Evolutionary conservation across 768 basidiomycete genomes (phyloP).

Genomic region (Lactarius sanguifluus): DNA sequence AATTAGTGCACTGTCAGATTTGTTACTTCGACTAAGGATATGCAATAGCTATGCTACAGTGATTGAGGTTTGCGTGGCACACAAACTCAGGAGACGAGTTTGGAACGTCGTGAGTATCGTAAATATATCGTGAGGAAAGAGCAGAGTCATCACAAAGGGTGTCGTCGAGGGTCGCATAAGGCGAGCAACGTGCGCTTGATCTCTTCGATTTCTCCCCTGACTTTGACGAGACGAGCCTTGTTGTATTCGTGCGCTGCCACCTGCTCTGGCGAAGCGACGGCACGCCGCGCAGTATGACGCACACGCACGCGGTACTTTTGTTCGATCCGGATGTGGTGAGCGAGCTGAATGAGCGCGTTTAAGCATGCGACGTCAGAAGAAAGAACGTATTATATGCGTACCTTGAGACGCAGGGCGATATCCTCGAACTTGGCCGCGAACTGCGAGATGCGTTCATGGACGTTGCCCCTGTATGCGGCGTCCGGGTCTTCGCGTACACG

Average conservation of each 20-base stretch:
- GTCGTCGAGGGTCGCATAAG: too few relatives aligned
- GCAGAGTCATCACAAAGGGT: background rate
- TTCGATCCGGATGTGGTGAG: conserved; percentile 19
- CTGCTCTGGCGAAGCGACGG: conserved; percentile 17
- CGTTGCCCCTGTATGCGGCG: conserved; percentile 18
- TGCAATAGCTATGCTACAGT: background rate
- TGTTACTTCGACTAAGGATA: background rate
- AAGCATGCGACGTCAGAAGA: background rate
- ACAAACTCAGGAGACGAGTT: background rate
- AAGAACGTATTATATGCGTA: background rate
- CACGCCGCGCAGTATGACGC: conserved; percentile 15
- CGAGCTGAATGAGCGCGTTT: conserved; percentile 5
- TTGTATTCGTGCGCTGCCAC: conserved; percentile 15
- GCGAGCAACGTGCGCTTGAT: conserved; percentile 5
- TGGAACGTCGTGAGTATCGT: background rate
- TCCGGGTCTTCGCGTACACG: conserved; percentile 24
- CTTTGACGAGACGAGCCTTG: conserved; percentile 9
- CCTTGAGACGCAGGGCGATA: conserved; percentile 22
- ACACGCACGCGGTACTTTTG: conserved; percentile 23
- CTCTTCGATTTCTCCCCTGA: conserved; percentile 14
- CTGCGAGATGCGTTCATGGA: conserved; percentile 22
- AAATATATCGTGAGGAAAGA: background rate
- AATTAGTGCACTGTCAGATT: background rate
- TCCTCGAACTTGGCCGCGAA: conserved; percentile 23
- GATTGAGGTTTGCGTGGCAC: background rate